Evolutionary conservation across 1,139 yeast species (phyloP).

Genomic region (Oligophagozyma castellii): DNA sequence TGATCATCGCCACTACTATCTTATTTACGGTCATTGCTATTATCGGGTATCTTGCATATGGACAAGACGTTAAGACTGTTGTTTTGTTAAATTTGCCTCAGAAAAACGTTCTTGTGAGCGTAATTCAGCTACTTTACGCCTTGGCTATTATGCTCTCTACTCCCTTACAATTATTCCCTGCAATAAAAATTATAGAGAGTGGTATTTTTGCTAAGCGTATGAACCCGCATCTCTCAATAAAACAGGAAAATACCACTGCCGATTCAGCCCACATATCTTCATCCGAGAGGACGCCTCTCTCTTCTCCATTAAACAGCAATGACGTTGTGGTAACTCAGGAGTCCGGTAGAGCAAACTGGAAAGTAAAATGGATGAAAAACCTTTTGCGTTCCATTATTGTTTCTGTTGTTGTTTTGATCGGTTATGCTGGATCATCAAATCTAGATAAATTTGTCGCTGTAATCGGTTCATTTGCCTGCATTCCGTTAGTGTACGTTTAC

Average conservation of each 20-base stretch:
- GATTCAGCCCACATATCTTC: constrained; percentile 11
- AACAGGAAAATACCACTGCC: constrained; percentile 7
- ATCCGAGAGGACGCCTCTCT: background rate
- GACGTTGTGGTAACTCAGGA: background rate
- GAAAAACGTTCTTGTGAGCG: constrained; percentile 43
- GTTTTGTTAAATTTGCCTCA: constrained; percentile 63
- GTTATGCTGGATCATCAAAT: constrained; percentile 50
- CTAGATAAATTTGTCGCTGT: constrained; percentile 62
- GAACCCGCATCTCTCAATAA: constrained; percentile 14
- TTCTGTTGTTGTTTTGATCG: constrained; percentile 35
- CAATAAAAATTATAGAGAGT: constrained; percentile 56
- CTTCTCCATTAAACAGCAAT: background rate
- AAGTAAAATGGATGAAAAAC: constrained; percentile 57
- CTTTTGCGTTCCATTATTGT: constrained; percentile 41
- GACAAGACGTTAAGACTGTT: constrained; percentile 51
- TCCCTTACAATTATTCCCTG: constrained; percentile 67
- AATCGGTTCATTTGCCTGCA: constrained; percentile 72
- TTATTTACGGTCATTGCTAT: constrained; percentile 51
- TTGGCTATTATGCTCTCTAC: constrained; percentile 62
- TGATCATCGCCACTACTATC: constrained; percentile 44
- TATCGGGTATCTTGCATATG: constrained; percentile 58
- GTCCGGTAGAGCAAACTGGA: constrained; percentile 43
- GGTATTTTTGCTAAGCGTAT: constrained; percentile 34
- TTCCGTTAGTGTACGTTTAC: constrained; percentile 71
- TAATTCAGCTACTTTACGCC: constrained; percentile 55